Evolutionary conservation across 2,329 filamentous ascomycete species (phyloP), one percentile per base, ranked within the genome.

Genomic region (Fusarium praegraminearum): DNA sequence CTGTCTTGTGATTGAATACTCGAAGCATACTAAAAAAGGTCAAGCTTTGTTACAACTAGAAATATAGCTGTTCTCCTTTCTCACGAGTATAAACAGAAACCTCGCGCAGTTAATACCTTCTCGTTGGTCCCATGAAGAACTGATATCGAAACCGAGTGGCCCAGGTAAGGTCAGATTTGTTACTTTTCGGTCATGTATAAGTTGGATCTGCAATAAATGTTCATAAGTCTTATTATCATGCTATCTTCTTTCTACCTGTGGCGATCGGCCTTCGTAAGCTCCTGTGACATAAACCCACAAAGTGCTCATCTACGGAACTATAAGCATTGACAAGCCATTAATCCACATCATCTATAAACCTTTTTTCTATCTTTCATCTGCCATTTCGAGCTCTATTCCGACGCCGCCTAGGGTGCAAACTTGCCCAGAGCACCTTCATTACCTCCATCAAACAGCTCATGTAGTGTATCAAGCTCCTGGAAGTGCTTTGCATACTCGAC

Each of bases 401-500:
- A 26, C 40, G 13, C 62, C 83, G 1, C 40, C 62, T 81, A 82
- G 16, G 82, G 76, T 6, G 81, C 79, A 55, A 87, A 88, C 30
- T 75, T 79, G 9, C 83, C 86, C 64, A 89, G 73, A 2, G 85
- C 84, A 2, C 85, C 85, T 18, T 84, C 75, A 60, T 83, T 81
- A 3, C 85, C 86, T 9, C 85, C 85, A 51, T 88, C 83, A 70
- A 89, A 89, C 53, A 83, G 69, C n/a, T 76, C 73, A 36, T 85
- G 82, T 26, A 88, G 75, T 4, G 80, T 83, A 52, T 91, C 89
- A 43, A 91, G 77, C 28, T 83, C 84, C 3, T 84, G 84, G 72
- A 90, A 88, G 65, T 89, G 83, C 65, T 80, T 76, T 0, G 86
- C 88, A 66, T 84, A 82, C 71, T 84, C 80, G 79, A 89, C 82